Evolutionary conservation across 768 basidiomycete species (phyloP).

Genomic region (Polyporus arcularius): DNA sequence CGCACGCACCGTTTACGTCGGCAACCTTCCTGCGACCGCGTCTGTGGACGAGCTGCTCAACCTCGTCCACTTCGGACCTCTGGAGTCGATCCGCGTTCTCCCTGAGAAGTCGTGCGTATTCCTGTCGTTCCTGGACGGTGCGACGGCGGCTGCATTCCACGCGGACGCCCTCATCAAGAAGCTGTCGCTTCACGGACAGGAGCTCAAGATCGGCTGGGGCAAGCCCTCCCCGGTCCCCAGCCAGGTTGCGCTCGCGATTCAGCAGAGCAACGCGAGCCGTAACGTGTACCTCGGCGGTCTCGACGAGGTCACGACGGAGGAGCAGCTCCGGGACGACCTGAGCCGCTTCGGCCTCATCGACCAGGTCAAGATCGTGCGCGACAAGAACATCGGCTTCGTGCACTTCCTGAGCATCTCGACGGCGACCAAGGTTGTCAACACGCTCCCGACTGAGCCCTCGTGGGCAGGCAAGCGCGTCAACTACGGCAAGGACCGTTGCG

Average conservation of each 20-base stretch:
- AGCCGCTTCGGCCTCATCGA: constrained; percentile 94
- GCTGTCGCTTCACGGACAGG: constrained; percentile 88
- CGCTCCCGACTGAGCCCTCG: constrained; percentile 85
- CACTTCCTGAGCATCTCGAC: constrained; percentile 95
- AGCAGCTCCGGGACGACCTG: constrained; percentile 88
- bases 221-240: constrained; percentile 89
- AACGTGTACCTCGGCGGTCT: constrained; percentile 97
- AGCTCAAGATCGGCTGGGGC: constrained; percentile 99
- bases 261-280: constrained; percentile 88
- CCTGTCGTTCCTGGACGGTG: constrained; percentile 93
- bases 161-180: constrained; percentile 97
- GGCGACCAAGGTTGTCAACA: constrained; percentile 96
- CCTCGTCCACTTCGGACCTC: constrained; percentile 95
- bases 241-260: constrained; percentile 84
- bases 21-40: constrained; percentile 92
- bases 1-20: constrained; percentile 94
- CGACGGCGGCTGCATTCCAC: constrained; percentile 94
- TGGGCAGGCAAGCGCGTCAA: constrained; percentile 98
- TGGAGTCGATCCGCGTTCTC: constrained; percentile 91
- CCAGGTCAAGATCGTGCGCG: constrained; percentile 98
- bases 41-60: constrained; percentile 98
- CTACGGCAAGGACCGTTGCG: constrained; percentile 98
- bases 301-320: constrained; percentile 88
- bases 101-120: constrained; percentile 98
- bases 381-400: constrained; percentile 99